Conservation (phyloP, 169 alveolate genomes). For the Cardiosporidium cionae region DNA sequence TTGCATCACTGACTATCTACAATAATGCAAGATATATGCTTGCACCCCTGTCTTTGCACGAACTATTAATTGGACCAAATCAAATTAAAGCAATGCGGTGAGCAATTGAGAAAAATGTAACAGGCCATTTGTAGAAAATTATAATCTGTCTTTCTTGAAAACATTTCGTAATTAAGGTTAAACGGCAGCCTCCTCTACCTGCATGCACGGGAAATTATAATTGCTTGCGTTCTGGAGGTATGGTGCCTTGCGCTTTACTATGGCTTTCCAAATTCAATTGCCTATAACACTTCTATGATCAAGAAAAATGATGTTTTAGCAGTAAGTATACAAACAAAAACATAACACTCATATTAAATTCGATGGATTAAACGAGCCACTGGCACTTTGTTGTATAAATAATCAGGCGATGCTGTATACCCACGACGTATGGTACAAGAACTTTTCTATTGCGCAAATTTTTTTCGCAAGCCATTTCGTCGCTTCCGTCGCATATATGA, state of each 20-base stretch:
- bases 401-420: too few relatives aligned
- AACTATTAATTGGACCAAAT: slow-evolving; percentile 46
- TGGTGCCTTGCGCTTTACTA: not conserved
- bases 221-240: not conserved
- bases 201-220: not conserved
- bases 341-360: too few relatives aligned
- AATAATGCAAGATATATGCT: slow-evolving; percentile 26
- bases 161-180: slow-evolving; percentile 24
- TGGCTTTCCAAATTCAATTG: slow-evolving; percentile 15
- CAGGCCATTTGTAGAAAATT: not conserved
- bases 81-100: slow-evolving; percentile 39
- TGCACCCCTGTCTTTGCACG: slow-evolving; percentile 42
- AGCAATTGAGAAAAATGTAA: slow-evolving; percentile 2
- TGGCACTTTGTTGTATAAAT: too few relatives aligned
- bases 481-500: too few relatives aligned
- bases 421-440: too few relatives aligned
- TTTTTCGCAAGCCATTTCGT: too few relatives aligned
- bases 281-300: slow-evolving; percentile 40
- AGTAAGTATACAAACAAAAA: too few relatives aligned
- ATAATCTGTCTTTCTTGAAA: slow-evolving; percentile 19
- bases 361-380: too few relatives aligned
- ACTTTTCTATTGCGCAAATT: too few relatives aligned
- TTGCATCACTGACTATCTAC: slow-evolving; percentile 10
- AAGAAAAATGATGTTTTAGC: slow-evolving; percentile 34
- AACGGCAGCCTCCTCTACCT: not conserved